phyloP scores from a whole-genome alignment of 2,329 filamentous ascomycete genomes.

The Fusarium mexicanum region DNA sequence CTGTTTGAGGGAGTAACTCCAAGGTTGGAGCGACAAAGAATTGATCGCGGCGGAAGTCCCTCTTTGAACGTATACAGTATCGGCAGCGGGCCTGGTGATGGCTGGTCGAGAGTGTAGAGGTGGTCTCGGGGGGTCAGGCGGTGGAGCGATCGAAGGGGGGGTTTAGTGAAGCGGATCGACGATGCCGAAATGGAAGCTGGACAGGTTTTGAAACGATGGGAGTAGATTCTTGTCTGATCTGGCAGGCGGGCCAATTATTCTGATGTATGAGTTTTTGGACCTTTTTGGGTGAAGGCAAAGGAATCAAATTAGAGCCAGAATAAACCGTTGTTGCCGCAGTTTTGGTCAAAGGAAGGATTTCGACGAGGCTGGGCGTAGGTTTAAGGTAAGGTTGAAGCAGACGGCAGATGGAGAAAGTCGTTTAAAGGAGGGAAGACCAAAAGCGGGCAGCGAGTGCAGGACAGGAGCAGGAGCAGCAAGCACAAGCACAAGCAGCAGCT shows the following conservation, averaged over 20 bases:
- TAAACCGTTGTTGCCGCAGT: slow-evolving; percentile 12
- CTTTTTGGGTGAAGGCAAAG: not conserved
- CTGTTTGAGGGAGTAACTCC: slow-evolving; percentile 8
- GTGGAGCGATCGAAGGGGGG: slow-evolving; percentile 43
- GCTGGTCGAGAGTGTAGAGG: slow-evolving; percentile 21
- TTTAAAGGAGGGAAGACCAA: slow-evolving; percentile 32
- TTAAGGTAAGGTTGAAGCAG: slow-evolving; percentile 28
- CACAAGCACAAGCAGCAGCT: not conserved
- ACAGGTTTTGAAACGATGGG: not conserved
- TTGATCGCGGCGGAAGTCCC: slow-evolving; percentile 4
- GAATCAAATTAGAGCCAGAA: slow-evolving; percentile 11
- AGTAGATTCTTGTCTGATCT: slow-evolving; percentile 8
- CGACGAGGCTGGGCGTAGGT: slow-evolving; percentile 33
- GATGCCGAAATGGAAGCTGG: slow-evolving; percentile 14
- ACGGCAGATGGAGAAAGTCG: slow-evolving; percentile 33
- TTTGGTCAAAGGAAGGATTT: slow-evolving; percentile 9
- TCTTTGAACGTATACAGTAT: slow-evolving; percentile 10
- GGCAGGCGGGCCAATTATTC: slow-evolving; percentile 33
- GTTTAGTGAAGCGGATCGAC: slow-evolving; percentile 34
- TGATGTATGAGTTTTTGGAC: slow-evolving; percentile 1
- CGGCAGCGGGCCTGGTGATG: slow-evolving; percentile 24
- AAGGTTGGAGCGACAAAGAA: slow-evolving; percentile 6
- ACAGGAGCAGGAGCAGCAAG: not conserved
- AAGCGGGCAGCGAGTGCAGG: not conserved
- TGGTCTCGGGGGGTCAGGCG: slow-evolving; percentile 37